Percentiles rank a stretch among this genome's conserved stretches.
Evolutionary conservation across 768 basidiomycete genomes (phyloP).

Genomic region (Amylocystis lapponica): DNA sequence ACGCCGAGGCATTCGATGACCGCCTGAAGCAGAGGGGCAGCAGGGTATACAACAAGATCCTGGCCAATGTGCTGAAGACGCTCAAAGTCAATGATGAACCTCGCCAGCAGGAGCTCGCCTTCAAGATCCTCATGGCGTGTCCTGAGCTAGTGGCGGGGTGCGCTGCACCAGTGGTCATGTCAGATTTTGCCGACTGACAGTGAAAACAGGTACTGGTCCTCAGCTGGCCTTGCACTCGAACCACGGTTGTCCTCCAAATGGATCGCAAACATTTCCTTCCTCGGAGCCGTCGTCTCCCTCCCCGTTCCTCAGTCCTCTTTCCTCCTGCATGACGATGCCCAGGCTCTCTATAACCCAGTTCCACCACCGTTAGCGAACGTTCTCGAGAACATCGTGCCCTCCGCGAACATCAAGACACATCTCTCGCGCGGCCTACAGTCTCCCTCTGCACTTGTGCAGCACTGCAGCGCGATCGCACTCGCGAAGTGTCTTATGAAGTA

Average conservation of each 20-base stretch:
- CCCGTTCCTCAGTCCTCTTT: conserved; percentile 65
- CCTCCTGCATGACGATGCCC: conserved; percentile 34
- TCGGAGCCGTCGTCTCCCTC: conserved; percentile 72
- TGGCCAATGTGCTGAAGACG: conserved; percentile 65
- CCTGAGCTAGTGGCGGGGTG: conserved; percentile 83
- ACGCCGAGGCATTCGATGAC: background rate
- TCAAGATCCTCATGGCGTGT: conserved; percentile 75
- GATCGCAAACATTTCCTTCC: conserved; percentile 85
- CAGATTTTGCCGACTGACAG: background rate
- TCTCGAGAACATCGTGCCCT: conserved; percentile 75
- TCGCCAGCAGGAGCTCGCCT: conserved; percentile 76
- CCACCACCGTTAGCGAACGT: conserved; percentile 72
- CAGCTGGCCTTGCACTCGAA: conserved; percentile 66
- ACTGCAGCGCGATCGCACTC: conserved; percentile 75
- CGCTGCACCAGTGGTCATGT: conserved; percentile 14
- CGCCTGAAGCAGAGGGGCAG: conserved; percentile 31
- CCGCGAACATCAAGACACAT: conserved; percentile 54
- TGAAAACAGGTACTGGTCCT: conserved; percentile 62
- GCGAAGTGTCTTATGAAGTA: conserved; percentile 74
- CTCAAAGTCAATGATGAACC: conserved; percentile 88
- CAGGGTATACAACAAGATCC: conserved; percentile 76
- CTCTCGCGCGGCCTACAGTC: conserved; percentile 82
- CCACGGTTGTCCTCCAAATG: conserved; percentile 86
- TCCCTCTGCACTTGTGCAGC: conserved; percentile 70
- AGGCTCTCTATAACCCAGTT: conserved; percentile 51